Evolutionary conservation across 768 basidiomycete species (phyloP).

Genomic region (Lactarius sanguifluus): DNA sequence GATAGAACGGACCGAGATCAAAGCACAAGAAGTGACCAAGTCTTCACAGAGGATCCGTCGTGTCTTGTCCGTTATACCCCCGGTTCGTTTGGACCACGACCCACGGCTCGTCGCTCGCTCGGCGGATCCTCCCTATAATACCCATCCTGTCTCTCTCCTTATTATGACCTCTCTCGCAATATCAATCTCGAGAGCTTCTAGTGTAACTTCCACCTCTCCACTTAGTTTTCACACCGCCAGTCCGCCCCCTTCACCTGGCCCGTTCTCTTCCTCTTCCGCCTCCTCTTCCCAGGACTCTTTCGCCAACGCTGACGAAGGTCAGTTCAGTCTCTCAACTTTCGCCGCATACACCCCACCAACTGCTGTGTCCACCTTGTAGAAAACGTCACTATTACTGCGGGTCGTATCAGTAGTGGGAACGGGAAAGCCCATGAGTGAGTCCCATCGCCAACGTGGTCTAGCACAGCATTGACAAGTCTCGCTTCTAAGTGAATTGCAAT

Average conservation of each 20-base stretch:
- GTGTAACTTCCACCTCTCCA: constrained; percentile 32
- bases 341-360: constrained; percentile 20
- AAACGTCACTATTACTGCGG: constrained; percentile 69
- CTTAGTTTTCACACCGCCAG: constrained; percentile 33
- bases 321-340: constrained; percentile 8
- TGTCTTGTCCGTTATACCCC: constrained; percentile 48
- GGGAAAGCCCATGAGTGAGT: constrained; percentile 68
- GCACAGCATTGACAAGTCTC: neutral
- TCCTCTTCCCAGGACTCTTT: constrained; percentile 59
- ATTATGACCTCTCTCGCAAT: constrained; percentile 26
- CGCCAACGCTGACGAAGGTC: constrained; percentile 65
- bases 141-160: constrained; percentile 25
- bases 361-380: constrained; percentile 43
- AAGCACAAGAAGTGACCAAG: neutral
- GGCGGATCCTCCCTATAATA: constrained; percentile 50
- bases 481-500: constrained; percentile 62
- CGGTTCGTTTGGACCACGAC: constrained; percentile 41
- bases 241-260: constrained; percentile 33
- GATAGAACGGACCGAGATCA: neutral
- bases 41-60: constrained; percentile 48
- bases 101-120: constrained; percentile 45
- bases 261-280: constrained; percentile 37
- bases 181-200: constrained; percentile 25
- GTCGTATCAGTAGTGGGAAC: constrained; percentile 47
- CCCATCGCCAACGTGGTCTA: constrained; percentile 17